A percentile compares a stretch with the other conserved stretches of the same genome.
These are phyloP conservation scores for Cutaneotrichosporon sp. DNA, from an alignment of 1,284 basidiomycete species.

Conservation along the genomic window DNA sequence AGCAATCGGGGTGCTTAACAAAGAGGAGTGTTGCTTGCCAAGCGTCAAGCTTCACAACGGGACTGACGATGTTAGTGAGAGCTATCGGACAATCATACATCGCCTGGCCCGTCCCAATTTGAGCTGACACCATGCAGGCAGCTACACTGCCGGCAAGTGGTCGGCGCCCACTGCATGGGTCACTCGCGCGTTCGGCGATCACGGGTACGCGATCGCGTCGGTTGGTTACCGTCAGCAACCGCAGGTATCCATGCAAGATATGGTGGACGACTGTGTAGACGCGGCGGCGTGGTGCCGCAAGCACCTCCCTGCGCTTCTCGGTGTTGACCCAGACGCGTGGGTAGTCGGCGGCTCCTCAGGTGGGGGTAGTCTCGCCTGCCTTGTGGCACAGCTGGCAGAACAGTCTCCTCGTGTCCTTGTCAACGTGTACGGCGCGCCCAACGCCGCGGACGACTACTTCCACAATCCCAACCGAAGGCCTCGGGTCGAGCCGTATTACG, in stretches of 20 bases:
- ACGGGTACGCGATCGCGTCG: slow-evolving; percentile 30
- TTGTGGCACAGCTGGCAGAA: not conserved
- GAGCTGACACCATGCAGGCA: slow-evolving; percentile 8
- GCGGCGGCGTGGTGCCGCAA: slow-evolving; percentile 20
- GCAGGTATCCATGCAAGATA: slow-evolving; percentile 24
- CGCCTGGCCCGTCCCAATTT: not conserved
- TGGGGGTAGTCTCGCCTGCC: slow-evolving; percentile 8
- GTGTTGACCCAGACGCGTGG: slow-evolving; percentile 20
- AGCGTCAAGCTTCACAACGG: too few relatives aligned
- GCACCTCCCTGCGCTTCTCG: slow-evolving; percentile 8
- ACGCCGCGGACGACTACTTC: slow-evolving; percentile 5
- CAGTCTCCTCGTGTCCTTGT: slow-evolving; percentile 3
- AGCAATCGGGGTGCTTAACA: too few relatives aligned
- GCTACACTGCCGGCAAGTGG: slow-evolving; percentile 19
- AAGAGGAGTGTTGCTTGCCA: too few relatives aligned
- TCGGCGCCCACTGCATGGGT: slow-evolving; percentile 25
- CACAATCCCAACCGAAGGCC: not conserved
- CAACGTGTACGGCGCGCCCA: slow-evolving; percentile 12
- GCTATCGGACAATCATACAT: too few relatives aligned
- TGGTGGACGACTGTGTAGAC: slow-evolving; percentile 22
- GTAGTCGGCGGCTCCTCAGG: slow-evolving; percentile 23
- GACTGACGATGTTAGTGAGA: too few relatives aligned
- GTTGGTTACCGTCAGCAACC: slow-evolving; percentile 31
- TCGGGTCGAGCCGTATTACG: slow-evolving; percentile 1
- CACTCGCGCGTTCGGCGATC: slow-evolving; percentile 18